Evolutionary conservation across 83 land plant species (phyloP), one percentile per base, ranked within the genome.

Genomic region (Diphasiastrum complanatum): DNA sequence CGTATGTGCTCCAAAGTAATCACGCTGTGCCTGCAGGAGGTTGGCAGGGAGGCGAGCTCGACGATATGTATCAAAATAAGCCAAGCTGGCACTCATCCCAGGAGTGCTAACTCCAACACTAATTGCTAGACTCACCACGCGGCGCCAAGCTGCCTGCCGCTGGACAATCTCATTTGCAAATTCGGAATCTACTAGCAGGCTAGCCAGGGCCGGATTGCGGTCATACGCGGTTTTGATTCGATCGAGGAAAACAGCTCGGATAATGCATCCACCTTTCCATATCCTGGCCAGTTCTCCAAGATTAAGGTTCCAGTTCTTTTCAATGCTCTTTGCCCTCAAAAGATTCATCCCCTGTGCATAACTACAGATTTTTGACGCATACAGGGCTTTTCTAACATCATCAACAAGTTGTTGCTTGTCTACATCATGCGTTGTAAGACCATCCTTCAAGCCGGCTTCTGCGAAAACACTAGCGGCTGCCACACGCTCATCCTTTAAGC

Each of bases 261-360:
- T 84, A 25, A 84, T 84, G 72, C 85, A 84, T 1, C 88, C 85
- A 24, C 88, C 88, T 61, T 81, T 84, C 85, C 85, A 84, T 30
- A 84, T 84, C 68, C 85, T 69, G 25, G 88, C 78, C n/a, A 84
- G 73, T 64, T 84, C 88, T n/a, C 88, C 88, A 16, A 84, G 67
- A 47, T 78, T 64, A 64, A 84, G 67, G 34, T 63, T 74, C 88
- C 88, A 84, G 2, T 74, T 78, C 62, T 81, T 77, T 31, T 81
- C 88, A 37, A 70, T 51, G 64, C 88, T 81, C 74, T 84, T 84
- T 1, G 88, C 88, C 22, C 85, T 68, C n/a, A 84, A 59, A 38
- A 84, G 51, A 54, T 84, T 84, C 88, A 84, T 84, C 6, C 85
- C 88, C 38, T 84, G 88, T 0, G 88, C 88, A 64, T 84, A 84